Percentiles rank a stretch among this genome's conserved stretches.
Evolutionary conservation across 2,329 filamentous ascomycete genomes (phyloP).

Genomic region (Grosmannia huntii): DNA sequence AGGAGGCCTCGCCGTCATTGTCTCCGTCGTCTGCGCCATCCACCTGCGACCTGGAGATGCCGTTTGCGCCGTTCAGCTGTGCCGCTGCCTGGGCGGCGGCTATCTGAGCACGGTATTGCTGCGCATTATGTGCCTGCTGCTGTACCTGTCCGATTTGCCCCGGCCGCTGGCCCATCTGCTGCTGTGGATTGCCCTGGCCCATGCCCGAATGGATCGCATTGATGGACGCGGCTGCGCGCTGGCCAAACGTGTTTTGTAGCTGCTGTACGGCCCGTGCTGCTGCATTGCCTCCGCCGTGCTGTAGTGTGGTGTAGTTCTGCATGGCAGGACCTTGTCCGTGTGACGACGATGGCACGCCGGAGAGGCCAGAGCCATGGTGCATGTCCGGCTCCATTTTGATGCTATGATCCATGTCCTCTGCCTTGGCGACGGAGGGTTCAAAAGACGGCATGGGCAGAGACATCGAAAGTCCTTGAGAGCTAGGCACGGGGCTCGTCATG

Average conservation of each 20-base stretch:
- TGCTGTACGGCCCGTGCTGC: conserved; percentile 43
- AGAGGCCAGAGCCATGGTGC: neutral
- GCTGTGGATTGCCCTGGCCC: conserved; percentile 10
- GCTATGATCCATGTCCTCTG: conserved; percentile 11
- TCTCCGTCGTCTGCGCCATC: conserved; percentile 57
- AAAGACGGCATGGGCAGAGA: conserved; percentile 17
- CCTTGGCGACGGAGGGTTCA: conserved; percentile 3
- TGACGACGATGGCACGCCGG: neutral
- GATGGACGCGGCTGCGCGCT: conserved; percentile 52
- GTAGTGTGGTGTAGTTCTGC: conserved; percentile 19
- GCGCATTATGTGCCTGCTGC: conserved; percentile 14
- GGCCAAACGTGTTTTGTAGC: conserved; percentile 47
- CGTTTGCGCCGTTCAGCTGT: conserved; percentile 28
- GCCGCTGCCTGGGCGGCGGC: conserved; percentile 21
- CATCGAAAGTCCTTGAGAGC: conserved; percentile 16
- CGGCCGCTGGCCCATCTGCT: conserved; percentile 11
- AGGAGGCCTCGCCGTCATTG: conserved; percentile 53
- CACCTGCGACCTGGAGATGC: conserved; percentile 44
- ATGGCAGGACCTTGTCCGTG: conserved; percentile 12
- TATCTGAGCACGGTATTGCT: conserved; percentile 22
- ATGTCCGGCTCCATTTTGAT: conserved; percentile 11
- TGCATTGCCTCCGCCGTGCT: conserved; percentile 23
- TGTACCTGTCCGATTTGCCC: conserved; percentile 6
- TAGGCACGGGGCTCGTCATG: conserved; percentile 22
- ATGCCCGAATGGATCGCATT: conserved; percentile 42